Evolutionary conservation across 352 stramenopile genomes (phyloP).

Genomic region (Globisporangium echinulatum): DNA sequence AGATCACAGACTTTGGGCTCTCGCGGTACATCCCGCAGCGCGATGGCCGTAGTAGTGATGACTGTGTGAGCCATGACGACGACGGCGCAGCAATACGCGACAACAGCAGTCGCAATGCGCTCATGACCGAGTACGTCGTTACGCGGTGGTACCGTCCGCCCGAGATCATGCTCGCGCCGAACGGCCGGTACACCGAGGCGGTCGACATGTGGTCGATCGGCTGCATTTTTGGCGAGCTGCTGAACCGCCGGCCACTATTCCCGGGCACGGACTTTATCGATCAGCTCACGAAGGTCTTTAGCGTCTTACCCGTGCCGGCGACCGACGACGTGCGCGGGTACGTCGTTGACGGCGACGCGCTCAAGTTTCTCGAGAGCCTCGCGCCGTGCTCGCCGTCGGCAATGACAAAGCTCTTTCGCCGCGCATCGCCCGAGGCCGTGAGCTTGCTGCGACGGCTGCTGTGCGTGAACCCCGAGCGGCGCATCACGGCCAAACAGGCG

Average conservation of each 20-base stretch:
- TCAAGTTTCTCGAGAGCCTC: constrained; percentile 72
- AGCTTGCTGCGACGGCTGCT: constrained; percentile 62
- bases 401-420: constrained; percentile 60
- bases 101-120: not conserved
- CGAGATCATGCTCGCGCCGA: constrained; percentile 26
- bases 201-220: constrained; percentile 87
- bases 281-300: constrained; percentile 73
- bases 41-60: not conserved
- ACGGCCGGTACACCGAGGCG: constrained; percentile 66
- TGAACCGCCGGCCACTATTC: constrained; percentile 74
- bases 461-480: constrained; percentile 87
- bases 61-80: constrained; percentile 8
- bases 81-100: too few species aligned
- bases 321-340: constrained; percentile 66
- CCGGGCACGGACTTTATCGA: constrained; percentile 76
- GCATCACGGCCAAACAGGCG: constrained; percentile 84
- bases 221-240: constrained; percentile 92
- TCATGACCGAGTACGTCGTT: too few species aligned
- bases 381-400: constrained; percentile 64
- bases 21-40: constrained; percentile 57
- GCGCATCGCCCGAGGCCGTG: constrained; percentile 59
- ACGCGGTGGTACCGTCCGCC: too few species aligned
- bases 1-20: constrained; percentile 82
- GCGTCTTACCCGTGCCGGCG: constrained; percentile 58
- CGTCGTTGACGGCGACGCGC: constrained; percentile 60